Base-by-base conservation (phyloP, 495 filamentous ascomycete genomes). In the Cercophora newfieldiana region DNA sequence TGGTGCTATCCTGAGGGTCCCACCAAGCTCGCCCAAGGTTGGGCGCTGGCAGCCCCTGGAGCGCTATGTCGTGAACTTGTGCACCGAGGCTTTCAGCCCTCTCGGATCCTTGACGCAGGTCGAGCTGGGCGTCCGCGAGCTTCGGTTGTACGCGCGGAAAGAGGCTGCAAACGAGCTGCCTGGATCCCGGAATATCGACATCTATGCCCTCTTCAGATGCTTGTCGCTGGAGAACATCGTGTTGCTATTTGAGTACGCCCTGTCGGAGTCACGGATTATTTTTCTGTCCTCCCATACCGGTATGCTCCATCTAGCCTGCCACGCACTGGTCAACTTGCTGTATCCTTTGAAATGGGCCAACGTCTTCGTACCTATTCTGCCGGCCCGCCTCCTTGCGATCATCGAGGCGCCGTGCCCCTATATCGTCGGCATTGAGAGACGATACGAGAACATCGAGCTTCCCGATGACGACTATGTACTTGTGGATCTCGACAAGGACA, bases 21-120 rank as follows among this genome's bases (percentile, higher is more conserved):
- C 95, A 22, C 83, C 91, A 10, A 96, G 88, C 75, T 98, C 95
- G 3, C 92, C 94, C 18, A 92, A 88, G 59, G 87, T 97, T 67
- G 95, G 95, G n/a, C 86, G 92, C 65, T 99, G 95, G 95, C 94
- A 97, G 72, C 95, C 95, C 25, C 77, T 99, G 60, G 95, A 99
- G 79, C 86, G 93, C 78, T 99, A 97, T 78, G 95, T 99, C 47
- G 91, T 98, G 79, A 99, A 99, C 73, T 86, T 99, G 22, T 99
- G 95, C 77, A 94, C 93, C 12, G 96, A 98, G 75, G 95, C 95
- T 6, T 89, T 94, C 69, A 91, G 91, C 69, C 95, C 95, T 2
- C 88, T 94, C 22, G 89, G 91, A 25, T 98, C 95, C 4, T 92
- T 93, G 76, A 99, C 95, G 0, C 96, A 98, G 74, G 94, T 98